Evolutionary conservation across 768 basidiomycete species (phyloP), one percentile per base, ranked within the genome.

Genomic region (Royoungia palumana): DNA sequence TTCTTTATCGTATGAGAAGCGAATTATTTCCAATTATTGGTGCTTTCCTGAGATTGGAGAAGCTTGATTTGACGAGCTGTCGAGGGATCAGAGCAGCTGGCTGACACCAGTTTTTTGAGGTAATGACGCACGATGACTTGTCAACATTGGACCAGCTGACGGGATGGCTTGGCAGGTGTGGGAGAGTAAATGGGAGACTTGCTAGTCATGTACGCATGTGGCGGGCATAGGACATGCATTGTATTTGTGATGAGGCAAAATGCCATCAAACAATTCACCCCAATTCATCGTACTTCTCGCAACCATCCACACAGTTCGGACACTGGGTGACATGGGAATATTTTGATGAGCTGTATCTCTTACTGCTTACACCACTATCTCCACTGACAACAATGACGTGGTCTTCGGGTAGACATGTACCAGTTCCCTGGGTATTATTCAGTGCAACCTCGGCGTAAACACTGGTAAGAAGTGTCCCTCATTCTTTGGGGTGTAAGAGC

Each of bases 91-190:
- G 59, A 6, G 73, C 86, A 5, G 70, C 71, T 1, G 82, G 85
- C 52, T 69, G 85, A 21, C 73, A 86, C 13, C 75, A 75, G 7
- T 82, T 88, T 56, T 88, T 88, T 56, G 82, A 87, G 71, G 85
- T 42, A 12, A 25, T 41, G 12, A 22, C 32, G 6, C 9, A 10
- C 5, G 25, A 5, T 36, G 22, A n/a, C 8, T 12, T 30, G 30
- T 30, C 12, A 27, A 76, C 38, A 35, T 9, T 22, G 16, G 14
- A 28, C 30, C 14, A 22, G 25, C 41, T 53, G 38, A 53, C 17
- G 34, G 13, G 30, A 25, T 16, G 21, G 9, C 13, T 21, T 3
- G 13, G 24, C 32, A 66, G 65, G 60, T 62, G 41, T 66, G 65
- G 66, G 54, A 64, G 36, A 51, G 19, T 2, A 62, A 62, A 21